Evolutionary conservation across 345 rosid genomes (phyloP).

Genomic region (Atalantia buxifolia): DNA sequence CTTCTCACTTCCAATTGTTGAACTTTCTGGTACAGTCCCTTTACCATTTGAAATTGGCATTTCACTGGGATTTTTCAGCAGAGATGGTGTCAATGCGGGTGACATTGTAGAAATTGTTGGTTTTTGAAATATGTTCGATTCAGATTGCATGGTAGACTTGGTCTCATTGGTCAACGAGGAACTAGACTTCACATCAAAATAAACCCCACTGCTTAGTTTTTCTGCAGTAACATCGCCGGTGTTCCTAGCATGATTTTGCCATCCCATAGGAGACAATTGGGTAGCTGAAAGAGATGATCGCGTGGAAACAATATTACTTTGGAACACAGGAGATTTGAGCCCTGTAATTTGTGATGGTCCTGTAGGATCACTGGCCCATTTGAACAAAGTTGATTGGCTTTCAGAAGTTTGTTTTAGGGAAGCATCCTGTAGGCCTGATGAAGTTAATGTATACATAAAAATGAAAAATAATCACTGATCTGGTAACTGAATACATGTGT

Average conservation of each 20-base stretch:
- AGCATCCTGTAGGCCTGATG: slow-evolving; percentile 40
- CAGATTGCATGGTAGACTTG: slow-evolving; percentile 33
- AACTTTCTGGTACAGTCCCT: slow-evolving; percentile 23
- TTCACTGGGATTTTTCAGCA: slow-evolving; percentile 35
- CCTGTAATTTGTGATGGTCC: slow-evolving; percentile 24
- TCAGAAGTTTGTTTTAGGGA: slow-evolving; percentile 33
- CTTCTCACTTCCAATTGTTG: slow-evolving; percentile 26
- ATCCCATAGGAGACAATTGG: slow-evolving; percentile 20
- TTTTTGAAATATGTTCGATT: slow-evolving; percentile 27
- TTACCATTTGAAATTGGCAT: slow-evolving; percentile 24
- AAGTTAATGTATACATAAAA: slow-evolving; percentile 14
- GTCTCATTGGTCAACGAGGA: slow-evolving; percentile 28
- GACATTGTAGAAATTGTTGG: slow-evolving; percentile 23
- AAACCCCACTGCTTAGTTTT: slow-evolving; percentile 23
- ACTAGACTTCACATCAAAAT: slow-evolving; percentile 34
- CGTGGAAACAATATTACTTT: slow-evolving; percentile 27
- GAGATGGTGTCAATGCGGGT: slow-evolving; percentile 24
- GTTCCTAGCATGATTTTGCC: slow-evolving; percentile 26
- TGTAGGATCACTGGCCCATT: slow-evolving; percentile 31
- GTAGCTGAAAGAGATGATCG: slow-evolving; percentile 34
- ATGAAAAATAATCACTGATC: slow-evolving; percentile 17
- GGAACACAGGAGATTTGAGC: slow-evolving; percentile 29
- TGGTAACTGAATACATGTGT: not conserved
- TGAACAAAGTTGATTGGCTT: slow-evolving; percentile 36
- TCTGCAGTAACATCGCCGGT: slow-evolving; percentile 26